Conservation (phyloP, 257 asterid genomes). For the Nicotiana paniculata region DNA sequence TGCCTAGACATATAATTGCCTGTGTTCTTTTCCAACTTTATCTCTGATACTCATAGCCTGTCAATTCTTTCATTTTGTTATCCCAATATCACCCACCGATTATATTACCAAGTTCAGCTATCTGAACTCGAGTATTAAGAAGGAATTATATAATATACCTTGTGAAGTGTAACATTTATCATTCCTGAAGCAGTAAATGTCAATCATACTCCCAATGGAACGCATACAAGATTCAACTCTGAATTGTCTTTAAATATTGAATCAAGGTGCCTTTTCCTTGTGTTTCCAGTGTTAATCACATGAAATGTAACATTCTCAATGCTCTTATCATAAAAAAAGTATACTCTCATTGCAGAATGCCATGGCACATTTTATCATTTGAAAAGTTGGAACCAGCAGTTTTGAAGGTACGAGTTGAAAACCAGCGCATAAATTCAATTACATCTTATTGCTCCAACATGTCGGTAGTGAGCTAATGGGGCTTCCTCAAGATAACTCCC, state of each 20-base stretch:
- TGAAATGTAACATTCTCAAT: neutral
- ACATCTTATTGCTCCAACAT: neutral
- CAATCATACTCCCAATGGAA: neutral
- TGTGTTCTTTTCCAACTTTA: neutral
- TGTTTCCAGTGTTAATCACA: neutral
- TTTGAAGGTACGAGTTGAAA: neutral
- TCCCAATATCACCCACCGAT: neutral
- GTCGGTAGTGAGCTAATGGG: neutral
- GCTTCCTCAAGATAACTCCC: neutral
- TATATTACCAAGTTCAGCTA: neutral
- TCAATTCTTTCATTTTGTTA: neutral
- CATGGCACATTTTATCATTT: neutral
- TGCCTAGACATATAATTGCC: neutral
- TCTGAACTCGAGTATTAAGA: neutral
- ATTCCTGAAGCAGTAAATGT: neutral
- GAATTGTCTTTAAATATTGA: neutral
- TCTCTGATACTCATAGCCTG: constrained; percentile 1
- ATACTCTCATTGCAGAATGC: neutral
- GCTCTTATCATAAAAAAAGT: neutral
- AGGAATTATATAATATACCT: neutral
- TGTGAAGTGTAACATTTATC: neutral
- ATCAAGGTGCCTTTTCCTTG: neutral
- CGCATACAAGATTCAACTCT: neutral
- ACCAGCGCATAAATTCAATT: neutral
- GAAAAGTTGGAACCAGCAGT: neutral